phyloP scores from a whole-genome alignment of 345 rosid species.

The Salix dunnii region DNA sequence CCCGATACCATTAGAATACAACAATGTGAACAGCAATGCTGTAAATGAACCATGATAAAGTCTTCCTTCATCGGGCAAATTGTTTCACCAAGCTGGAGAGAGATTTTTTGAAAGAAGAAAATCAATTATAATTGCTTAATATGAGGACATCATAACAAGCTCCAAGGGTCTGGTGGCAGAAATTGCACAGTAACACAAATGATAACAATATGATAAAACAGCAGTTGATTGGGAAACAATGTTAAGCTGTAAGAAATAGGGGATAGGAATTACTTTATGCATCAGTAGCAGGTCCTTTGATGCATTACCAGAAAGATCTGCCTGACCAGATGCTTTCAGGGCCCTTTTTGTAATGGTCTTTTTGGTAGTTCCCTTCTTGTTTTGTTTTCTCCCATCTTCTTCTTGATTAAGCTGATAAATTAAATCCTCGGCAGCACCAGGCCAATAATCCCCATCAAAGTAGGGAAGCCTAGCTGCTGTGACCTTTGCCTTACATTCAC shows the following conservation, averaged over 20 bases:
- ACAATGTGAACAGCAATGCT: conserved; percentile 86
- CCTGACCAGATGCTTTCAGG: conserved; percentile 91
- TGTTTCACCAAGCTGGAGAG: conserved; percentile 94
- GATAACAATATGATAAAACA: not conserved
- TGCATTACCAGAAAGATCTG: conserved; percentile 83
- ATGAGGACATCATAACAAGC: not conserved
- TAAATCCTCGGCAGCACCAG: conserved; percentile 98
- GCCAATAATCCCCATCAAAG: conserved; percentile 99
- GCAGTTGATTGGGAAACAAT: not conserved
- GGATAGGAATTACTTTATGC: conserved; percentile 68
- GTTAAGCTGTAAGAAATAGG: conserved; percentile 10
- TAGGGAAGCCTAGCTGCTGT: conserved; percentile 98
- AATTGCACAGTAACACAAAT: not conserved
- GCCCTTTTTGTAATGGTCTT: conserved; percentile 94
- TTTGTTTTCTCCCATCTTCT: conserved; percentile 88
- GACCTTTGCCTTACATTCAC: conserved; percentile 90
- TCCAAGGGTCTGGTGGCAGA: not conserved
- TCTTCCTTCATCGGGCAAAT: conserved; percentile 98
- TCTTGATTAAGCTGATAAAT: conserved; percentile 86
- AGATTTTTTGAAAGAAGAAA: not conserved
- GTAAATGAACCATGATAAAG: conserved; percentile 98
- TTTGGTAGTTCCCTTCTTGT: conserved; percentile 76
- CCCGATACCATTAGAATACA: conserved; percentile 88
- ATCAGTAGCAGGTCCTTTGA: conserved; percentile 88
- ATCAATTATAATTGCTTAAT: not conserved